A percentile compares a stretch with the other conserved stretches of the same genome.
Conservation (phyloP, 2,329 filamentous ascomycete species). For the Metarhizium guizhouense region DNA sequence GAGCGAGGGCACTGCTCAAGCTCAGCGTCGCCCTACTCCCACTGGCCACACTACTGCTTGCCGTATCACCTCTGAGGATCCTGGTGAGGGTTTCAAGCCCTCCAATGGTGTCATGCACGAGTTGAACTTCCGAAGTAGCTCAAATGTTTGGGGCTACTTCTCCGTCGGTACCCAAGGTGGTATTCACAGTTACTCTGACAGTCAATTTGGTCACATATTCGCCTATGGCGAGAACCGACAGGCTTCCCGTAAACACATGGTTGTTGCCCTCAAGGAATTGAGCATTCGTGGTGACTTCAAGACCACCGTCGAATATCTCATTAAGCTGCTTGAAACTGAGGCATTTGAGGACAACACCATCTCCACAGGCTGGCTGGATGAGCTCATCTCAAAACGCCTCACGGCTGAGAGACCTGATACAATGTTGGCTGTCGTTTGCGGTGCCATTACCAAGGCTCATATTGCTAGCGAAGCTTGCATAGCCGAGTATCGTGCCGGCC, state of each 20-base stretch:
- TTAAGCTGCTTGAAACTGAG: slow-evolving; percentile 96
- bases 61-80: slow-evolving; percentile 98
- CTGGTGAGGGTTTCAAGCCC: slow-evolving; percentile 98
- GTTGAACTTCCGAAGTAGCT: slow-evolving; percentile 96
- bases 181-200: slow-evolving; percentile 99
- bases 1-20: slow-evolving; percentile 70
- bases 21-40: slow-evolving; percentile 81
- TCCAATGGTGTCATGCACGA: slow-evolving; percentile 99
- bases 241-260: slow-evolving; percentile 97
- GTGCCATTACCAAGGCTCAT: slow-evolving; percentile 90
- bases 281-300: slow-evolving; percentile 99
- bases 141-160: slow-evolving; percentile 99
- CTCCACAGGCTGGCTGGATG: slow-evolving; percentile 96
- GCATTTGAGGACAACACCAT: slow-evolving; percentile 99
- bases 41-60: slow-evolving; percentile 98
- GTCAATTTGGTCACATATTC: slow-evolving; percentile 98
- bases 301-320: slow-evolving; percentile 96
- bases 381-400: slow-evolving; percentile 95
- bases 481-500: slow-evolving; percentile 73
- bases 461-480: slow-evolving; percentile 87
- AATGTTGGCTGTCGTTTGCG: slow-evolving; percentile 88
- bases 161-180: slow-evolving; percentile 93
- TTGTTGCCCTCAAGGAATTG: slow-evolving; percentile 93
- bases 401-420: slow-evolving; percentile 92
- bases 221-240: slow-evolving; percentile 96